These are phyloP conservation scores for Ambrosia trifida DNA, from an alignment of 129 eudicot species.

Conservation along the genomic window DNA sequence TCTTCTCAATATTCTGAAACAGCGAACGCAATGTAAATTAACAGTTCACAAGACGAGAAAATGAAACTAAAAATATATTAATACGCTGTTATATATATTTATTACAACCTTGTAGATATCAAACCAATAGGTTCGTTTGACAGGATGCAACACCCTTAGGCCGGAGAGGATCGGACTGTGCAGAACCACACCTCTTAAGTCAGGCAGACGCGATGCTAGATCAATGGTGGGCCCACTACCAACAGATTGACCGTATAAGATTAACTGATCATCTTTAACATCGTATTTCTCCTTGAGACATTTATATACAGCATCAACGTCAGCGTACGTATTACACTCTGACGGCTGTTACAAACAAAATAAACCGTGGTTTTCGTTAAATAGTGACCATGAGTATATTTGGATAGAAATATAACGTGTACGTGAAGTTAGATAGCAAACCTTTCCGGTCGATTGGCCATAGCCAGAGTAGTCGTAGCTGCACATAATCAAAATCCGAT, in stretches of 20 bases:
- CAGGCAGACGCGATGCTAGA: slow-evolving; percentile 78
- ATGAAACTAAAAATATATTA: neutral
- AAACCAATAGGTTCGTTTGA: slow-evolving; percentile 86
- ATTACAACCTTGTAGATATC: slow-evolving; percentile 78
- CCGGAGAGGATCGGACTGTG: slow-evolving; percentile 96
- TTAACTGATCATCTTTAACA: slow-evolving; percentile 76
- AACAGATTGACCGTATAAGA: slow-evolving; percentile 88
- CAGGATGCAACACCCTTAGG: slow-evolving; percentile 77
- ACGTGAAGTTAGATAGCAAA: slow-evolving; percentile 32
- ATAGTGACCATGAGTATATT: neutral
- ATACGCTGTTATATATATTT: no score
- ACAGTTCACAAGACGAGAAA: neutral
- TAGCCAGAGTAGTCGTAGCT: slow-evolving; percentile 97
- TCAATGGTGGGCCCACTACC: slow-evolving; percentile 96
- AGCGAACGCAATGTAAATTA: slow-evolving; percentile 2
- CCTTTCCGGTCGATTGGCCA: slow-evolving; percentile 95
- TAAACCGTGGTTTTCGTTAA: neutral
- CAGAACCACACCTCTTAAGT: slow-evolving; percentile 87
- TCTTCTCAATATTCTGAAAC: slow-evolving; percentile 83
- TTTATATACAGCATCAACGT: slow-evolving; percentile 89
- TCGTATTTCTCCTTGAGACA: slow-evolving; percentile 87
- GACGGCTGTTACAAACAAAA: slow-evolving; percentile 60
- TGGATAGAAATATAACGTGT: neutral
- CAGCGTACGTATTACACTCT: slow-evolving; percentile 93
- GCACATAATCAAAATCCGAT: slow-evolving; percentile 8